phyloP scores from a whole-genome alignment of 2,329 filamentous ascomycete species.

The Alternaria dauci region DNA sequence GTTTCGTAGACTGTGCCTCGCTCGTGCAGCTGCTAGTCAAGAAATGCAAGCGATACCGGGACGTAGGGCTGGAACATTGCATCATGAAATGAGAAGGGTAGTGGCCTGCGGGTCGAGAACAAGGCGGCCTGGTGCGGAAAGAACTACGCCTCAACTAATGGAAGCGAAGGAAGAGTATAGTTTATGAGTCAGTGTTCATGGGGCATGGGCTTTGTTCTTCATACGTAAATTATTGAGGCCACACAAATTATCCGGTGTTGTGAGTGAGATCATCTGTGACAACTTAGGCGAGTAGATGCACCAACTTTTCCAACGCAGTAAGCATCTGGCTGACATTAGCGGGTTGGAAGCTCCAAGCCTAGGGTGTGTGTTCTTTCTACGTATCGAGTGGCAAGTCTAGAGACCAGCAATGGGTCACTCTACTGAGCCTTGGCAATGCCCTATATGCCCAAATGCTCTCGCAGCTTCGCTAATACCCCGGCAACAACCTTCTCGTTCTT shows the following conservation, averaged over 20 bases:
- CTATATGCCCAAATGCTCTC: constrained; percentile 17
- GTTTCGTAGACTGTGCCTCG: constrained; percentile 1
- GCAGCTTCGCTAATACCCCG: constrained; percentile 28
- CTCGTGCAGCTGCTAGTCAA: background rate
- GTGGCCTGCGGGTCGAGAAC: constrained; percentile 2
- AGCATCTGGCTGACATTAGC: background rate
- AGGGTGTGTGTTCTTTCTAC: background rate
- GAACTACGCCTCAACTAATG: background rate
- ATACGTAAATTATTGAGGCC: background rate
- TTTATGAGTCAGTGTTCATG: background rate
- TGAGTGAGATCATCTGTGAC: background rate
- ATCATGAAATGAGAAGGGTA: background rate
- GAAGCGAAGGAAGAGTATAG: constrained; percentile 2
- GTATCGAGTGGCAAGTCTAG: background rate
- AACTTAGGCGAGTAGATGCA: background rate
- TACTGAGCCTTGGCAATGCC: background rate
- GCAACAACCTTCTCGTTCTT: constrained; percentile 63
- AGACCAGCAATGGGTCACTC: background rate
- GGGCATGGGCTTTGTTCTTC: background rate
- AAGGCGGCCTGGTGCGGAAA: background rate
- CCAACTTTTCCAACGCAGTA: background rate
- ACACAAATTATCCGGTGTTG: background rate
- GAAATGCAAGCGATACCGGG: background rate
- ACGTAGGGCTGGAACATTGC: background rate
- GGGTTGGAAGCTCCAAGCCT: background rate